Evolutionary conservation across 139 green algal species (phyloP), one percentile per base, ranked within the genome.

Genomic region (Nannochloris sp.): DNA sequence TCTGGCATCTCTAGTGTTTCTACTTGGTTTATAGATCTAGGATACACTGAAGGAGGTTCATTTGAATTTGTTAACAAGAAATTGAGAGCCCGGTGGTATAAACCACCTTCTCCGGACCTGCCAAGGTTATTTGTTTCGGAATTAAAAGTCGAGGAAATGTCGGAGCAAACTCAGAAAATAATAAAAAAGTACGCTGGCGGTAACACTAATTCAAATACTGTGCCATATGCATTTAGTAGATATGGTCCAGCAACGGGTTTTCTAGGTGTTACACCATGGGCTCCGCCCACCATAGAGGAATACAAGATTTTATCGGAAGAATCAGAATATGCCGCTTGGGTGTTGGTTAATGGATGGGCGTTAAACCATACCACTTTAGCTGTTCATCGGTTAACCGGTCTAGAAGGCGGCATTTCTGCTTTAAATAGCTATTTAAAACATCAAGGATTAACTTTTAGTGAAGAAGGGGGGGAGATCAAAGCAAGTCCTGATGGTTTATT

Each of bases 351-450:
- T 54, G 89, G 89, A 33, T 95, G 87, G 57, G 45, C 46, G 2
- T 79, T 95, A 10, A 95, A 96, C 70, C 89, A 95, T 76, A 83
- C 83, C 8, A 85, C 89, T 6, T 58, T 96, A 6, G 64, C 81
- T 2, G 79, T 91, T n/a, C 86, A 95, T 66, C 77, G 70, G 32
- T 65, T 91, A 25, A 25, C 33, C 4, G 47, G n/a, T 27, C 35
- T 46, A 24, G 42, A 60, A 51, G 44, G 65, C 1, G 77, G 84
- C 51, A 67, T 92, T n/a, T 59, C 71, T 3, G 54, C 24, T 9
- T 65, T 94, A 23, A 81, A 76, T 6, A 48, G 34, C 1, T 42
- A 66, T 4, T 63, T 93, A 15, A 25, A 74, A 14, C 63, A 62
- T 3, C 45, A 67, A 24, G 87, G 78, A 19, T 82, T 95, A 39